Base-by-base conservation (phyloP, 805 yeast species). In the Wickerhamiella cacticola region DNA sequence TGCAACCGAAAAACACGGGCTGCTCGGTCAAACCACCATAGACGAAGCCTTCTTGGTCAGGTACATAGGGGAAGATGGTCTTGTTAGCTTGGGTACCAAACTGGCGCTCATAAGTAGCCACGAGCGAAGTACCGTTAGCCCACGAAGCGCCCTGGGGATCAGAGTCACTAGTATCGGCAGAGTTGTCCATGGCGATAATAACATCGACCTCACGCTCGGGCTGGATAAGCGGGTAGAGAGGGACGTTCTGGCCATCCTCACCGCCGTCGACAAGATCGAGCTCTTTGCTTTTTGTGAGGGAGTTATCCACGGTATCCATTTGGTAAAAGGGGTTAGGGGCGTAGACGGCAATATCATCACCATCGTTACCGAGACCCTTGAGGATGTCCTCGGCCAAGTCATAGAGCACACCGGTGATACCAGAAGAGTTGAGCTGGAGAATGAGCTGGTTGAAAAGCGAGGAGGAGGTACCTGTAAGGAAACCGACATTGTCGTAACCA, bases 401-500 rank as follows among this genome's bases (percentile, higher is more conserved):
- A 50, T 69, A 66, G 5, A 78, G 55, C n/a, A 66, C 65, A 12
- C 78, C 75, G 3, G 71, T 53, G 13, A 48, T 5, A 19, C 72
- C 70, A 2, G 79, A 70, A 19, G 76, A 61, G 59, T 80, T 77
- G 22, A 82, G 62, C 53, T 72, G 71, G 40, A 80, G 63, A 16
- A 83, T 59, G 45, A 80, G 68, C 60, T 77, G 78, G 60, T 82
- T 85, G 69, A 86, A 86, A 42, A 86, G 64, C 1, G 89, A 71
- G 2, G 94, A 81, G 1, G 95, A 83, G 5, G 95, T 79, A 33
- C 94, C 95, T 65, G 84, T 68, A 26, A 83, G 66, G 59, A 76
- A 87, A 5, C 95, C 94, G 6, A 83, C 79, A 56, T 84, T 84
- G 63, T 87, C 95, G 50, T 73, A 79, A 2, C 89, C 88, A 2